Evolutionary conservation across 768 basidiomycete species (phyloP).

Genomic region (Cystofilobasidium bisporidii): DNA sequence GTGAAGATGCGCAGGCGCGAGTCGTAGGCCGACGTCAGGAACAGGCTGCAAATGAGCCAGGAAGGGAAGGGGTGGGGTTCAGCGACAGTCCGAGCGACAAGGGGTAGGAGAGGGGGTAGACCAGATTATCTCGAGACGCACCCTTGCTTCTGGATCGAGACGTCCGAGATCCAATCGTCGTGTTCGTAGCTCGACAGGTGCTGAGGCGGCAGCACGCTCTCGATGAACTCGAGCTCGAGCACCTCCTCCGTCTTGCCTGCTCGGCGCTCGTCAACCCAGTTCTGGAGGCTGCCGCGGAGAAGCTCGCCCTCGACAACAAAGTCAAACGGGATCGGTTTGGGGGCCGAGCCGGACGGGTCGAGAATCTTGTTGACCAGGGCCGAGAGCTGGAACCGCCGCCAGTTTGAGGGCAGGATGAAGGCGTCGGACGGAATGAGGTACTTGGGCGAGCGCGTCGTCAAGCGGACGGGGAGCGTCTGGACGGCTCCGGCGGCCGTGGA

Average conservation of each 20-base stretch:
- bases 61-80: background rate
- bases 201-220: slow-evolving; percentile 77
- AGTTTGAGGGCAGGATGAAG: slow-evolving; percentile 81
- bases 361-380: slow-evolving; percentile 94
- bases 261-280: slow-evolving; percentile 63
- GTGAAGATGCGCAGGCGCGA: slow-evolving; percentile 59
- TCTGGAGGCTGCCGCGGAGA: slow-evolving; percentile 57
- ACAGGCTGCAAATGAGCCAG: slow-evolving; percentile 45
- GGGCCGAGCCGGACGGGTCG: slow-evolving; percentile 42
- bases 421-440: slow-evolving; percentile 76
- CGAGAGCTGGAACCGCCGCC: slow-evolving; percentile 92
- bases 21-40: slow-evolving; percentile 74
- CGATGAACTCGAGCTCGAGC: slow-evolving; percentile 83
- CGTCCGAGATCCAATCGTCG: slow-evolving; percentile 87
- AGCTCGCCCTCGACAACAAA: slow-evolving; percentile 80
- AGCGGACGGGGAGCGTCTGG: slow-evolving; percentile 37
- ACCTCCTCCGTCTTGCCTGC: slow-evolving; percentile 62
- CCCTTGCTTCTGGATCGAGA: slow-evolving; percentile 55
- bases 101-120: background rate
- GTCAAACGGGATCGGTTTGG: slow-evolving; percentile 73
- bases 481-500: slow-evolving; percentile 18
- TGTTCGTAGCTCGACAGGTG: slow-evolving; percentile 68
- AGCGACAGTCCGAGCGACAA: too few species aligned
- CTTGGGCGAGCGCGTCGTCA: slow-evolving; percentile 62
- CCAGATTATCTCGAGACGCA: slow-evolving; percentile 38